Evolutionary conservation across 2,329 filamentous ascomycete species (phyloP).

Genomic region (Pseudogymnoascus destructans): DNA sequence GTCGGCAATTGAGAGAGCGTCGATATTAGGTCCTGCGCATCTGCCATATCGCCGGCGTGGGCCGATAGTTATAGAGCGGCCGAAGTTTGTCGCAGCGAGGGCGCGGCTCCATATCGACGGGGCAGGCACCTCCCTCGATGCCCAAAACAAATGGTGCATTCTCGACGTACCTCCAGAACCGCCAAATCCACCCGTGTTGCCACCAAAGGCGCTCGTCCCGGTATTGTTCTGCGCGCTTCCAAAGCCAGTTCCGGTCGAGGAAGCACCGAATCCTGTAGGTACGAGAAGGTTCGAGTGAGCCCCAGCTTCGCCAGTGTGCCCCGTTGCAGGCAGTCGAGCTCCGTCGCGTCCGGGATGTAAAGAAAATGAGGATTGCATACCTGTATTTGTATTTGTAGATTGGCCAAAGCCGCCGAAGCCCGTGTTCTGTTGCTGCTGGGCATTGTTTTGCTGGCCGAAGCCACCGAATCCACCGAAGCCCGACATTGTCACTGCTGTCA

Average conservation of each 20-base stretch:
- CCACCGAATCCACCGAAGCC: slow-evolving; percentile 36
- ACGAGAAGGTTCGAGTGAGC: slow-evolving; percentile 25
- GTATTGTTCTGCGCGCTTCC: slow-evolving; percentile 27
- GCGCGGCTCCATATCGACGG: background rate
- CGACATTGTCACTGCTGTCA: slow-evolving; percentile 22
- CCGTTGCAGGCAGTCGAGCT: slow-evolving; percentile 13
- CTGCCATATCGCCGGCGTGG: background rate
- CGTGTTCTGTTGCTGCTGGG: slow-evolving; percentile 30
- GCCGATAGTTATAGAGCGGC: background rate
- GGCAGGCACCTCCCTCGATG: background rate
- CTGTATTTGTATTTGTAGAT: slow-evolving; percentile 25
- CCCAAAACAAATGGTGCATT: slow-evolving; percentile 7
- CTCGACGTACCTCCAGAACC: slow-evolving; percentile 29
- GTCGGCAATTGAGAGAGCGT: slow-evolving; percentile 1
- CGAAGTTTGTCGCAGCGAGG: background rate
- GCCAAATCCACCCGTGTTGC: slow-evolving; percentile 25
- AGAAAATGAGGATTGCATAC: slow-evolving; percentile 22
- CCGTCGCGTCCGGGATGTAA: slow-evolving; percentile 11
- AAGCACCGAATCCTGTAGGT: slow-evolving; percentile 32
- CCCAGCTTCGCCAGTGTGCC: slow-evolving; percentile 20
- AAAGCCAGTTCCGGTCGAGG: slow-evolving; percentile 27
- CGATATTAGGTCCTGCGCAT: background rate
- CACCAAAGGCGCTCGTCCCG: slow-evolving; percentile 30
- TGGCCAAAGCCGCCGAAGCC: slow-evolving; percentile 44
- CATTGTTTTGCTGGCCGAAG: slow-evolving; percentile 46